phyloP scores from a whole-genome alignment of 164 flowering plant species.

The Magnolia changhungtana region DNA sequence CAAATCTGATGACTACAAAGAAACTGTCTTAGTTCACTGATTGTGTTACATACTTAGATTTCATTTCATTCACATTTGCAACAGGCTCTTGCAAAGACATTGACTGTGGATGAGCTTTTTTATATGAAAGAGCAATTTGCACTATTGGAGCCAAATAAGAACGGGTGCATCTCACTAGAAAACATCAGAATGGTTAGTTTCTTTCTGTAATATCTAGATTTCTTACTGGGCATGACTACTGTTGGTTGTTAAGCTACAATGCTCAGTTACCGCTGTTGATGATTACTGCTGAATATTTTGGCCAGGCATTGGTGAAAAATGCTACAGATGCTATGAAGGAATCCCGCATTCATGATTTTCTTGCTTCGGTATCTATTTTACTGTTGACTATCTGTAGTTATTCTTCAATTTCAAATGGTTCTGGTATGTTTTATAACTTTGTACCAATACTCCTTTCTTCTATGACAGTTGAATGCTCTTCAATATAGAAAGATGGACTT shows the following conservation, averaged over 20 bases:
- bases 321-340: constrained; percentile 96
- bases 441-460: not conserved
- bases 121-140: constrained; percentile 79
- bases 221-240: not conserved
- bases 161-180: constrained; percentile 59
- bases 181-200: constrained; percentile 55
- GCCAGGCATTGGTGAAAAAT: constrained; percentile 70
- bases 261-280: not conserved
- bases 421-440: not conserved
- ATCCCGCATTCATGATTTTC: constrained; percentile 68
- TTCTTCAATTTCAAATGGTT: not conserved
- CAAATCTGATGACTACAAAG: not conserved
- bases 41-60: not conserved
- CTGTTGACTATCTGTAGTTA: not conserved
- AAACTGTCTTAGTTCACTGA: not conserved
- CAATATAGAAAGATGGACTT: constrained; percentile 90
- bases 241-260: not conserved
- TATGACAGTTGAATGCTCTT: constrained; percentile 67
- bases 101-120: constrained; percentile 69
- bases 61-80: constrained; percentile 11
- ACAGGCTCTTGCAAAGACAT: constrained; percentile 82
- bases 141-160: constrained; percentile 61
- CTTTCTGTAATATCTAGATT: constrained; percentile 1
- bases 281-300: constrained; percentile 8
- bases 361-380: constrained; percentile 47